Conservation (phyloP, 441 rosid species). For the Populus trichocarpa region DNA sequence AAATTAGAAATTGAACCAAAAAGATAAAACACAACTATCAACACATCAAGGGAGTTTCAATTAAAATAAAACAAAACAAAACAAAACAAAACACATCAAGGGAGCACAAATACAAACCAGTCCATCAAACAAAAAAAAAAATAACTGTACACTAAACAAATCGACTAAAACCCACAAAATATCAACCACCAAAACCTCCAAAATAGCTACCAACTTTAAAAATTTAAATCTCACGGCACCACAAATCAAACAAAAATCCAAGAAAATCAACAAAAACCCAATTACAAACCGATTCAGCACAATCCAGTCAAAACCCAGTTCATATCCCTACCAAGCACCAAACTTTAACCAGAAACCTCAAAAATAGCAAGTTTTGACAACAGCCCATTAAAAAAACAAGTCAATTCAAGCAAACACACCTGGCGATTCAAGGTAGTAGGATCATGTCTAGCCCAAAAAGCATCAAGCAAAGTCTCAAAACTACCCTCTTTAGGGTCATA, state of each 20-base stretch:
- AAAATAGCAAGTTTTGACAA: neutral
- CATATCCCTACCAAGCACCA: neutral
- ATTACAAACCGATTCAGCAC: neutral
- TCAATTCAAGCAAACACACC: conserved; percentile 31
- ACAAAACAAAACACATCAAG: too few relatives aligned
- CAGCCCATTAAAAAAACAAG: neutral
- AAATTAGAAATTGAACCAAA: neutral
- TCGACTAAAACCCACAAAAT: neutral
- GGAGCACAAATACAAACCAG: neutral
- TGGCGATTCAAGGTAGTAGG: conserved; percentile 89
- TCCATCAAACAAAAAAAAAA: neutral
- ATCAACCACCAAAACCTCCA: neutral
- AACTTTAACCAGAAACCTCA: neutral
- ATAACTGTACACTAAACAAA: neutral
- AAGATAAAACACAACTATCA: neutral
- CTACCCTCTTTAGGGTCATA: conserved; percentile 73
- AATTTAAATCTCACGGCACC: neutral
- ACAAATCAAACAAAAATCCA: neutral
- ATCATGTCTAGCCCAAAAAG: conserved; percentile 82
- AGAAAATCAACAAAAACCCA: neutral
- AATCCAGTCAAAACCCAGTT: neutral
- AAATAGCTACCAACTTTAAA: neutral
- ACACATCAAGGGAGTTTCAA: neutral
- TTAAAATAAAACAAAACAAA: too few relatives aligned
- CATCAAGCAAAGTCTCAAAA: conserved; percentile 59